Conservation (phyloP, 1,284 basidiomycete genomes). For the Melampsora abietis-canadensis region DNA sequence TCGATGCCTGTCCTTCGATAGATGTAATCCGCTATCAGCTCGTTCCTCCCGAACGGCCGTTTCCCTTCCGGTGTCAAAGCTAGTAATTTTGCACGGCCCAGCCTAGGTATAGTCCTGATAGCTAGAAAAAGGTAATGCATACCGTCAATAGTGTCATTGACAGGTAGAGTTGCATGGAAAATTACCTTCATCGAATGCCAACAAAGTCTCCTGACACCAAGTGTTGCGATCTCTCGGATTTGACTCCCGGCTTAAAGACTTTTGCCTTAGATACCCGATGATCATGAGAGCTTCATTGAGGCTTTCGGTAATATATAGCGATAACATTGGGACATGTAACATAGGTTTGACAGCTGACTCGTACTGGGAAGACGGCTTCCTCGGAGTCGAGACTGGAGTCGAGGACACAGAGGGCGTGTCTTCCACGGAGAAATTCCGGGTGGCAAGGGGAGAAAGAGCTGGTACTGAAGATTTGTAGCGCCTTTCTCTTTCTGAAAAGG, state of each 20-base stretch:
- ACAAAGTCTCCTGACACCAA: conserved; percentile 30
- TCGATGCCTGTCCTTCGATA: conserved; percentile 55
- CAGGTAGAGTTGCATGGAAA: background rate
- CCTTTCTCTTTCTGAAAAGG: no score
- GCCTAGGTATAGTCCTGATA: conserved; percentile 55
- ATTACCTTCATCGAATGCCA: conserved; percentile 27
- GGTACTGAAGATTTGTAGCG: no score
- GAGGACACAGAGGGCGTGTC: no score
- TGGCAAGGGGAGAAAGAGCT: no score
- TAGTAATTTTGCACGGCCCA: conserved; percentile 57
- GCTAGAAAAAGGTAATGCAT: conserved; percentile 47
- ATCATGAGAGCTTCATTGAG: conserved; percentile 22
- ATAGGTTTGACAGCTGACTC: conserved; percentile 7
- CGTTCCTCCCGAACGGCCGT: conserved; percentile 59
- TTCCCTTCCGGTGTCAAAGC: conserved; percentile 52
- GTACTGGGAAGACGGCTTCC: no score
- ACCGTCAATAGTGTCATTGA: background rate
- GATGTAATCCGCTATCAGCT: conserved; percentile 59
- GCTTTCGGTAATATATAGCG: conserved; percentile 25
- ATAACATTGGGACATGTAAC: conserved; percentile 30
- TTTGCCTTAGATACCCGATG: conserved; percentile 13
- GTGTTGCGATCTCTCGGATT: conserved; percentile 20
- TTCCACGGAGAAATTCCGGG: no score
- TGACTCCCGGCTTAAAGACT: conserved; percentile 17
- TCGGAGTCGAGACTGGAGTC: no score